Percentiles rank a stretch among this genome's conserved stretches.
These are phyloP conservation scores for Salvia miltiorrhiza DNA, from an alignment of 257 asterid species.

Conservation along the genomic window DNA sequence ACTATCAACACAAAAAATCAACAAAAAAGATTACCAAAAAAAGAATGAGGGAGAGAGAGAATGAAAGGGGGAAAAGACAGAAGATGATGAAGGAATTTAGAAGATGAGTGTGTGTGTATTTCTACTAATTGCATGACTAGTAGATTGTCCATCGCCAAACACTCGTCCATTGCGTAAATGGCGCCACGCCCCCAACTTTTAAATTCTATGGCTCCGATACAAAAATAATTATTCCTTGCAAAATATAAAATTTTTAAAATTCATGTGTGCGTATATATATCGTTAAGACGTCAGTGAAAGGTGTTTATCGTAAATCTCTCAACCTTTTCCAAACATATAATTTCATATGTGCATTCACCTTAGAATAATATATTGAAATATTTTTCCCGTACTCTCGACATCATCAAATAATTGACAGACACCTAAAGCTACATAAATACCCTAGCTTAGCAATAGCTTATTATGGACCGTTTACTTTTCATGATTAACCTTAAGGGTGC, in stretches of 20 bases:
- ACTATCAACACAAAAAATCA: slow-evolving; percentile 20
- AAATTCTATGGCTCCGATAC: background rate
- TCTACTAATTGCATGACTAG: background rate
- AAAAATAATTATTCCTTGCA: background rate
- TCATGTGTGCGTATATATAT: too few species aligned
- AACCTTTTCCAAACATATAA: too few species aligned
- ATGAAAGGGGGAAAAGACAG: background rate
- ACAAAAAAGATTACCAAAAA: slow-evolving; percentile 8
- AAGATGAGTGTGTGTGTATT: background rate
- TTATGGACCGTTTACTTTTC: too few species aligned
- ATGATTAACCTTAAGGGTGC: too few species aligned
- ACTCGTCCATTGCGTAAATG: background rate
- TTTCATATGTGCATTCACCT: too few species aligned
- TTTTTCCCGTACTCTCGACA: too few species aligned
- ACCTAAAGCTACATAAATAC: too few species aligned
- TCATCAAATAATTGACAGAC: too few species aligned
- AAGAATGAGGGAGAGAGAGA: background rate
- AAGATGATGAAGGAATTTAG: background rate
- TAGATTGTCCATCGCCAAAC: background rate
- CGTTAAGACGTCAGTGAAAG: too few species aligned
- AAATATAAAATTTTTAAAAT: background rate
- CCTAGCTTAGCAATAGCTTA: too few species aligned
- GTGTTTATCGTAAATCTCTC: too few species aligned
- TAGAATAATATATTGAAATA: too few species aligned
- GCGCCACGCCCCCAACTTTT: slow-evolving; percentile 3